A percentile compares a stretch with the other conserved stretches of the same genome.
Evolutionary conservation across 1,139 yeast genomes (phyloP).

Genomic region (Hyphopichia wangnamkhiaoensis): DNA sequence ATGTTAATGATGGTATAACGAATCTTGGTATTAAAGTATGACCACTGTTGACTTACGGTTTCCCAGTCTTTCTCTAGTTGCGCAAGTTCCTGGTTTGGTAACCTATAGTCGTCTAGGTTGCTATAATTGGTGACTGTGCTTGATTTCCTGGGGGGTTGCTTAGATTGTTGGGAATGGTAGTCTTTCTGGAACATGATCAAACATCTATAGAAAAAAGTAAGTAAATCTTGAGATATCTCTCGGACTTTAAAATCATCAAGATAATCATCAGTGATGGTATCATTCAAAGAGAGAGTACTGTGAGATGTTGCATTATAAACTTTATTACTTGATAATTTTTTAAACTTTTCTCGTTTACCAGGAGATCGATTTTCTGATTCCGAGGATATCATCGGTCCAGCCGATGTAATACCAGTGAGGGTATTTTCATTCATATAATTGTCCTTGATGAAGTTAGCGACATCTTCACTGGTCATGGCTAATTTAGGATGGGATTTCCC

Average conservation of each 20-base stretch:
- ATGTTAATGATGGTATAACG: constrained; percentile 29
- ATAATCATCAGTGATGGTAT: constrained; percentile 14
- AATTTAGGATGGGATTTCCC: constrained; percentile 24
- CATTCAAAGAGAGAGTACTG: constrained; percentile 9
- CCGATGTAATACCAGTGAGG: background rate
- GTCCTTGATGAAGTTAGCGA: constrained; percentile 27
- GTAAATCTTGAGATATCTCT: constrained; percentile 33
- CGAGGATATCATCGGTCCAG: background rate
- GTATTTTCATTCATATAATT: constrained; percentile 16
- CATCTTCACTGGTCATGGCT: constrained; percentile 33
- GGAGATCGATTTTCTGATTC: constrained; percentile 8
- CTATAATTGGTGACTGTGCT: background rate
- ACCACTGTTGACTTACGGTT: constrained; percentile 26
- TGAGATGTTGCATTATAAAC: constrained; percentile 4
- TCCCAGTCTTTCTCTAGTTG: constrained; percentile 20
- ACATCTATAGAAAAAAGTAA: constrained; percentile 25
- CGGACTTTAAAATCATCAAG: constrained; percentile 30
- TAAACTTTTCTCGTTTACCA: constrained; percentile 5
- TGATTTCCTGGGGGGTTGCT: background rate
- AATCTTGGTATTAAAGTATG: constrained; percentile 33
- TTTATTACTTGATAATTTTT: constrained; percentile 3
- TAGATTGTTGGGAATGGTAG: constrained; percentile 8
- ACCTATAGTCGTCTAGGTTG: constrained; percentile 5
- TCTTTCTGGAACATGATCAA: constrained; percentile 27
- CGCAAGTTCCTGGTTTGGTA: constrained; percentile 3